Conservation (phyloP, 768 basidiomycete species). For the Suillus americanus region DNA sequence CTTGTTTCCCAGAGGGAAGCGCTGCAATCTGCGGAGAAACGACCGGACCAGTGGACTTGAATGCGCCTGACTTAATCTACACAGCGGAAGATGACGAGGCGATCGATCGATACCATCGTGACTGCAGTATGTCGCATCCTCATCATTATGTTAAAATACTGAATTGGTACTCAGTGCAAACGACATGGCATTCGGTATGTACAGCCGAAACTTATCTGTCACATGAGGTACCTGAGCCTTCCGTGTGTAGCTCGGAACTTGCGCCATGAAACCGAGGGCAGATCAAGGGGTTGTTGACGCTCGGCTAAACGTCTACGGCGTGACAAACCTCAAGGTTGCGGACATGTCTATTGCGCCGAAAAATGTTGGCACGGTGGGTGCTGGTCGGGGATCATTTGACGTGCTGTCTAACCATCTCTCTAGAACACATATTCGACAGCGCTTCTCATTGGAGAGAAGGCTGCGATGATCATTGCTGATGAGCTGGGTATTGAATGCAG, state of each 20-base stretch:
- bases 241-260: constrained; percentile 53
- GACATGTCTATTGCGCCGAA: constrained; percentile 42
- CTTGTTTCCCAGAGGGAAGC: too few species aligned
- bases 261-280: constrained; percentile 65
- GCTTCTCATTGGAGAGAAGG: constrained; percentile 52
- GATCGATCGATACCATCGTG: too few species aligned
- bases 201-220: background rate
- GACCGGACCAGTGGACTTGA: too few species aligned
- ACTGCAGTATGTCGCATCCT: too few species aligned
- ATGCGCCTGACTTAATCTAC: too few species aligned
- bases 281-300: constrained; percentile 61
- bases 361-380: constrained; percentile 32
- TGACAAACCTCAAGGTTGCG: constrained; percentile 57
- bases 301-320: constrained; percentile 60
- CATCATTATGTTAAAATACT: too few species aligned
- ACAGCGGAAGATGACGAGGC: too few species aligned
- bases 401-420: background rate
- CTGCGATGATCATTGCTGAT: constrained; percentile 50
- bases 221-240: constrained; percentile 19
- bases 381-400: background rate
- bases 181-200: too few species aligned
- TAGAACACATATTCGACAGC: constrained; percentile 42
- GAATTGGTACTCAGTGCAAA: too few species aligned
- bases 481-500: constrained; percentile 23
- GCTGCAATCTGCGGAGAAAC: too few species aligned